These are phyloP conservation scores for Ascochyta clinopodiicola DNA, from an alignment of 2,329 filamentous ascomycete genomes.

Conservation along the genomic window DNA sequence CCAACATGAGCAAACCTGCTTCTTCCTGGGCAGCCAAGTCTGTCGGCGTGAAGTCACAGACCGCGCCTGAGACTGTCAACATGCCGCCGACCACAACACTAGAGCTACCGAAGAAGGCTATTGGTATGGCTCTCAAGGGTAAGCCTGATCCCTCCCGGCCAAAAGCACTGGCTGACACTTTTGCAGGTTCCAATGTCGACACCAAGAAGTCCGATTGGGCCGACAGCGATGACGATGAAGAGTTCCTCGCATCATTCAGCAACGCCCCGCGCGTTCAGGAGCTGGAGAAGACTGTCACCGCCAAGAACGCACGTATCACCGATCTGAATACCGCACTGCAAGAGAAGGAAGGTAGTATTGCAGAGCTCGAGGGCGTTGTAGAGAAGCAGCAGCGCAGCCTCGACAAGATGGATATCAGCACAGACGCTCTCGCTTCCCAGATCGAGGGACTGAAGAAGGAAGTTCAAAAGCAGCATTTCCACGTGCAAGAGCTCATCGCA, in stretches of 20 bases:
- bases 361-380: conserved; percentile 15
- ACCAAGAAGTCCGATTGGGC: conserved; percentile 24
- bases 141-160: background rate
- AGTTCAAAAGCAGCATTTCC: conserved; percentile 10
- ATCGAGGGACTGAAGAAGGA: conserved; percentile 15
- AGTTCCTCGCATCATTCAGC: conserved; percentile 15
- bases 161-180: background rate
- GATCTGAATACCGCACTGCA: background rate
- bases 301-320: conserved; percentile 15
- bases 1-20: conserved; percentile 1
- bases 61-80: background rate
- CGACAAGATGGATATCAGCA: conserved; percentile 1
- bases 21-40: conserved; percentile 11
- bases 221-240: conserved; percentile 30
- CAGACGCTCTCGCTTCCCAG: background rate
- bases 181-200: conserved; percentile 3
- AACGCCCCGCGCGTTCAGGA: conserved; percentile 4
- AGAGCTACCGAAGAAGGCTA: background rate
- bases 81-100: background rate
- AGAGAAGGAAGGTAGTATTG: conserved; percentile 18
- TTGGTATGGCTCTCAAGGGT: background rate
- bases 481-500: conserved; percentile 23
- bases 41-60: background rate
- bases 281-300: conserved; percentile 16
- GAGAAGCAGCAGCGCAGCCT: conserved; percentile 13